Percentiles rank a stretch among this genome's conserved stretches.
These are phyloP conservation scores for Paxillus ammoniavirescens DNA, from an alignment of 768 basidiomycete genomes.

Conservation along the genomic window DNA sequence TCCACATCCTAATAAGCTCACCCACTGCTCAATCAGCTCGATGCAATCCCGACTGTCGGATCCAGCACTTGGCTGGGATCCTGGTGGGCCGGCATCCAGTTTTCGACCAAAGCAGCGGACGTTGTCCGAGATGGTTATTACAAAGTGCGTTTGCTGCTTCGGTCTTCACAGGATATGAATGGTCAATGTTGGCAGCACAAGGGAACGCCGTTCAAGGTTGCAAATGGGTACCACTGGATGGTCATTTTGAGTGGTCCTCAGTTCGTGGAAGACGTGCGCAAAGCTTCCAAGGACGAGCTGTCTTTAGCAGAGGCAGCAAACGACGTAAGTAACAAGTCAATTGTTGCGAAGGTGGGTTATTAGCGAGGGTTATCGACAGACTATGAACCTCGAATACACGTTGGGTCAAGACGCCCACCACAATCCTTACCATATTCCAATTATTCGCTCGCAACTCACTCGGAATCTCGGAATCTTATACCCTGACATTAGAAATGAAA, in stretches of 20 bases:
- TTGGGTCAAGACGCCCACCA: slow-evolving; percentile 29
- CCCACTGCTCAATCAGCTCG: slow-evolving; percentile 12
- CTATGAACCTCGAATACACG: slow-evolving; percentile 35
- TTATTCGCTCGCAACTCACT: slow-evolving; percentile 30
- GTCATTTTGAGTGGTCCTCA: slow-evolving; percentile 33
- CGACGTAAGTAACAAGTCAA: slow-evolving; percentile 31
- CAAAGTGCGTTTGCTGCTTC: slow-evolving; percentile 16
- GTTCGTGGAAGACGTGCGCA: slow-evolving; percentile 38
- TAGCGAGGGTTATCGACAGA: slow-evolving; percentile 18
- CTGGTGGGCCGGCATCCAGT: slow-evolving; percentile 21
- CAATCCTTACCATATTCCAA: slow-evolving; percentile 26
- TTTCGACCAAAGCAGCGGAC: slow-evolving; percentile 12
- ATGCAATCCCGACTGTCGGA: slow-evolving; percentile 29
- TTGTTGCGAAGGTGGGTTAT: not conserved
- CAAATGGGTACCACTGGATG: slow-evolving; percentile 33
- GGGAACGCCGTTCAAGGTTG: slow-evolving; percentile 28
- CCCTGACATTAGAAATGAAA: slow-evolving; percentile 44
- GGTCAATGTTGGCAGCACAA: slow-evolving; percentile 19
- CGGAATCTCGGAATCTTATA: slow-evolving; percentile 38
- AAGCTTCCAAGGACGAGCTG: slow-evolving; percentile 36
- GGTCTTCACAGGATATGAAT: not conserved
- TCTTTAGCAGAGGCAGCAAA: slow-evolving; percentile 30
- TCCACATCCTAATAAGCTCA: no score
- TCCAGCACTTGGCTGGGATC: slow-evolving; percentile 23
- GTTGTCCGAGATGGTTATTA: slow-evolving; percentile 31